phyloP scores from a whole-genome alignment of 768 basidiomycete genomes.

The Russula sp. region DNA sequence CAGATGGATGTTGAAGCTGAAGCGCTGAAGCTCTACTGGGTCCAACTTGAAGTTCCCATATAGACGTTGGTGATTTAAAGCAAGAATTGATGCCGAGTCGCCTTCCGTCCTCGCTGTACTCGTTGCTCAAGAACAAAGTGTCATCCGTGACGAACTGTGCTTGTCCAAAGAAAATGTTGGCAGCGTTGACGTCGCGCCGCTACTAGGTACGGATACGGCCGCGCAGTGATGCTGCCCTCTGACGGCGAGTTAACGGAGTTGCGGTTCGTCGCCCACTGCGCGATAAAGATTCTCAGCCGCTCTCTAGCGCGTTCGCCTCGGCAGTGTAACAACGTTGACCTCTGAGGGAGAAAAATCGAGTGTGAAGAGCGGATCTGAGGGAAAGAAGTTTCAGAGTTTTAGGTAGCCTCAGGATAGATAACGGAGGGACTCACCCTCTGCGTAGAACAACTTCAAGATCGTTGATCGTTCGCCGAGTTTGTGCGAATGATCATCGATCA shows the following conservation, averaged over 20 bases:
- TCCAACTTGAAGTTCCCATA: slow-evolving; percentile 34
- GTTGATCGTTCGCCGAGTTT: slow-evolving; percentile 24
- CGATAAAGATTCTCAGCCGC: slow-evolving; percentile 26
- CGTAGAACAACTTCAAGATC: too few species aligned
- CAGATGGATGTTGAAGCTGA: not conserved
- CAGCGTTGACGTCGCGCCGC: not conserved
- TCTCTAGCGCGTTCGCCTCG: slow-evolving; percentile 27
- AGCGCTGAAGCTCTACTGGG: not conserved
- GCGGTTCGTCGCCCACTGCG: slow-evolving; percentile 7
- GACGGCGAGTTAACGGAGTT: not conserved
- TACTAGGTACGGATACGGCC: not conserved
- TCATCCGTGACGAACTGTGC: slow-evolving; percentile 27
- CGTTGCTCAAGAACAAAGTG: slow-evolving; percentile 33
- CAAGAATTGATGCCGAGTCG: slow-evolving; percentile 38
- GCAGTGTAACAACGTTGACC: slow-evolving; percentile 29
- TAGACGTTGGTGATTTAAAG: slow-evolving; percentile 33
- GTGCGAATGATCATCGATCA: slow-evolving; percentile 34
- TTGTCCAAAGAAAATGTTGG: slow-evolving; percentile 24
- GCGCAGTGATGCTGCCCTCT: not conserved
- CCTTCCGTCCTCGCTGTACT: slow-evolving; percentile 33
- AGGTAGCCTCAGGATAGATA: too few species aligned
- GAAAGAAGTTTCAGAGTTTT: too few species aligned
- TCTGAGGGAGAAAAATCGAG: slow-evolving; percentile 29
- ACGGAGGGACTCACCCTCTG: slow-evolving; percentile 31
- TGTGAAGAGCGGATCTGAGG: slow-evolving; percentile 23